A percentile compares a stretch with the other conserved stretches of the same genome.
These are phyloP conservation scores for Niebla homalea DNA, from an alignment of 495 filamentous ascomycete species.

Conservation along the genomic window DNA sequence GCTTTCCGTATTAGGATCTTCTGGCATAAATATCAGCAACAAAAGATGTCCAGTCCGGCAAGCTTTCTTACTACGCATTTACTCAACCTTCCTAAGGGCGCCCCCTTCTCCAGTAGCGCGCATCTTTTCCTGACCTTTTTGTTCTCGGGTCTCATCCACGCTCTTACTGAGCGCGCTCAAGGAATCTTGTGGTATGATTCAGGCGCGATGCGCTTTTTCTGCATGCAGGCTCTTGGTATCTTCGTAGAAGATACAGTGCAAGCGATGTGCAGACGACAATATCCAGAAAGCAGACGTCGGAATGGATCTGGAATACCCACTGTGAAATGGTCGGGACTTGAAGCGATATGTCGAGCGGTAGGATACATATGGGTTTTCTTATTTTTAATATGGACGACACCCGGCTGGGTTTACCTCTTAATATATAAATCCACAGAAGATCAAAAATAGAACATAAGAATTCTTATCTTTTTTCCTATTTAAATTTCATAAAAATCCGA, in stretches of 20 bases:
- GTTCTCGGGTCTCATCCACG: background rate
- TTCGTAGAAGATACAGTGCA: background rate
- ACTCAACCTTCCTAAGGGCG: background rate
- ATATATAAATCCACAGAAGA: too few relatives aligned
- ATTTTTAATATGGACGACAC: too few relatives aligned
- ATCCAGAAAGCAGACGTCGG: too few relatives aligned
- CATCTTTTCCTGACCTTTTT: background rate
- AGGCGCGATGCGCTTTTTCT: background rate
- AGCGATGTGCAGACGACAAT: too few relatives aligned
- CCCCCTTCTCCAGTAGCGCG: background rate
- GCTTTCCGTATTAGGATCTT: background rate
- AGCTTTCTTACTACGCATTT: background rate
- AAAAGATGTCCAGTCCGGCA: background rate
- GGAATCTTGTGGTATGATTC: background rate
- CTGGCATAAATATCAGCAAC: background rate
- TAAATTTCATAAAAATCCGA: too few relatives aligned
- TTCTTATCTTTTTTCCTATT: too few relatives aligned
- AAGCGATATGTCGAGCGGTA: too few relatives aligned
- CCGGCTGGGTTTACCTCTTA: too few relatives aligned
- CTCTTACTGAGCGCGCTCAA: background rate
- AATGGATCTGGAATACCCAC: too few relatives aligned
- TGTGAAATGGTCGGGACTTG: too few relatives aligned
- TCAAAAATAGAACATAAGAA: too few relatives aligned
- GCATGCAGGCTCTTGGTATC: background rate
- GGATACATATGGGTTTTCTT: too few relatives aligned